phyloP scores from a whole-genome alignment of 1,139 yeast species.

The Candida labiduridarum region DNA sequence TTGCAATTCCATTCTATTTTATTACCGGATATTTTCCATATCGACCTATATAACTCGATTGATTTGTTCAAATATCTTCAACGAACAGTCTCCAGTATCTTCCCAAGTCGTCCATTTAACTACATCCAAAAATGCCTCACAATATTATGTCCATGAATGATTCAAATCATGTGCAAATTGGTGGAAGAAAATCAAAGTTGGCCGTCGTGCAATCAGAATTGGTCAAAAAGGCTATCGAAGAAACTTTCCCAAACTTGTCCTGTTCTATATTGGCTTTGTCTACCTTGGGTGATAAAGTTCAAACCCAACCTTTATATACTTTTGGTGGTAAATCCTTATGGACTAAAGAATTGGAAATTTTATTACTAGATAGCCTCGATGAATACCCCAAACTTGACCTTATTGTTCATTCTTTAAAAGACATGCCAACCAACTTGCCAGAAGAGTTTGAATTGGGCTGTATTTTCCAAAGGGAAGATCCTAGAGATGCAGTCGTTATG shows the following conservation, averaged over 20 bases:
- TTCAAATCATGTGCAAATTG: constrained; percentile 53
- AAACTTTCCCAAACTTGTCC: constrained; percentile 57
- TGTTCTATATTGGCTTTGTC: constrained; percentile 76
- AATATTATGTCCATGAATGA: constrained; percentile 15
- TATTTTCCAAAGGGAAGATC: constrained; percentile 82
- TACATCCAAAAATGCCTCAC: constrained; percentile 16
- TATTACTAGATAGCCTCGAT: constrained; percentile 65
- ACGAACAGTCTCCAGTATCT: background rate
- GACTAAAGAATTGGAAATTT: constrained; percentile 91
- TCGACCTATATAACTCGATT: background rate
- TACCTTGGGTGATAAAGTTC: constrained; percentile 90
- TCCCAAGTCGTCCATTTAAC: background rate
- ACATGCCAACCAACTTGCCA: constrained; percentile 91
- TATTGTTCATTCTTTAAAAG: constrained; percentile 92
- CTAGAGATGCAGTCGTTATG: constrained; percentile 94
- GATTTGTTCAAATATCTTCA: background rate
- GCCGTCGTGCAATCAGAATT: constrained; percentile 87
- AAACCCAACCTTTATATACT: constrained; percentile 81
- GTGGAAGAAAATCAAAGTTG: constrained; percentile 85
- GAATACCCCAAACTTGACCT: constrained; percentile 73
- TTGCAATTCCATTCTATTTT: background rate
- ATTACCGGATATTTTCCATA: background rate
- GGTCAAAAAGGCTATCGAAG: constrained; percentile 62
- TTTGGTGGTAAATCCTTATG: constrained; percentile 96
- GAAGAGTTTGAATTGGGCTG: constrained; percentile 90